These are phyloP conservation scores for Cinnamomum chago DNA, from an alignment of 164 flowering plant species.

Conservation along the genomic window DNA sequence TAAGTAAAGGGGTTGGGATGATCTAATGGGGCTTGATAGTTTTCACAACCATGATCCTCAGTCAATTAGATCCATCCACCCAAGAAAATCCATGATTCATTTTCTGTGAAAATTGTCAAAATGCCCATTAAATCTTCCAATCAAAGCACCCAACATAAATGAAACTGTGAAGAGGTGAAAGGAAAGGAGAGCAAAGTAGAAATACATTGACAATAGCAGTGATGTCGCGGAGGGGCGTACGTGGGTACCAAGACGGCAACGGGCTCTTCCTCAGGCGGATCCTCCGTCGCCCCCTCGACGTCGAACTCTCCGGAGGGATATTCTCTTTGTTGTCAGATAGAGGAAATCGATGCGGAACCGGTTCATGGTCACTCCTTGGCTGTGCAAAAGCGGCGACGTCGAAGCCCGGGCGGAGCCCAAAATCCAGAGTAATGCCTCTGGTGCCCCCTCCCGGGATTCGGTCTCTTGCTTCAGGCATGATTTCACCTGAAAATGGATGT, in stretches of 20 bases:
- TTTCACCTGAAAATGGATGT: not conserved
- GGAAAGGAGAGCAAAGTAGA: not conserved
- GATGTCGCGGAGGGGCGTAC: slow-evolving; percentile 64
- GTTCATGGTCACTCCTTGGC: slow-evolving; percentile 5
- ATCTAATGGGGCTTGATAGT: too few relatives aligned
- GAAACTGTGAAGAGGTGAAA: not conserved
- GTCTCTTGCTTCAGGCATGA: slow-evolving; percentile 15
- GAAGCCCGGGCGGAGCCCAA: not conserved
- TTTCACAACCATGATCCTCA: too few relatives aligned
- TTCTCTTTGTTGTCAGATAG: slow-evolving; percentile 24
- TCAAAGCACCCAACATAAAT: not conserved
- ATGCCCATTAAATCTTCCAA: not conserved
- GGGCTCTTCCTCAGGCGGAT: slow-evolving; percentile 21
- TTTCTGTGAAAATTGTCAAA: too few relatives aligned
- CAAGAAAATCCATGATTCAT: too few relatives aligned
- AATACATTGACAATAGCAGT: slow-evolving; percentile 52
- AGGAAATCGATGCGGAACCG: slow-evolving; percentile 7
- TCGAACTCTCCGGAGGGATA: slow-evolving; percentile 15
- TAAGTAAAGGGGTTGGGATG: too few relatives aligned
- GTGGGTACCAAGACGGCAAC: slow-evolving; percentile 73
- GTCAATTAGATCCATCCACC: too few relatives aligned
- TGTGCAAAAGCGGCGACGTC: too few relatives aligned
- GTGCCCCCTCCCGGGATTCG: not conserved
- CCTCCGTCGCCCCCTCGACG: slow-evolving; percentile 20
- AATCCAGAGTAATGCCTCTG: not conserved